Conservation (phyloP, 202 grass and related monocot species). For the Sporobolus alterniflorus region DNA sequence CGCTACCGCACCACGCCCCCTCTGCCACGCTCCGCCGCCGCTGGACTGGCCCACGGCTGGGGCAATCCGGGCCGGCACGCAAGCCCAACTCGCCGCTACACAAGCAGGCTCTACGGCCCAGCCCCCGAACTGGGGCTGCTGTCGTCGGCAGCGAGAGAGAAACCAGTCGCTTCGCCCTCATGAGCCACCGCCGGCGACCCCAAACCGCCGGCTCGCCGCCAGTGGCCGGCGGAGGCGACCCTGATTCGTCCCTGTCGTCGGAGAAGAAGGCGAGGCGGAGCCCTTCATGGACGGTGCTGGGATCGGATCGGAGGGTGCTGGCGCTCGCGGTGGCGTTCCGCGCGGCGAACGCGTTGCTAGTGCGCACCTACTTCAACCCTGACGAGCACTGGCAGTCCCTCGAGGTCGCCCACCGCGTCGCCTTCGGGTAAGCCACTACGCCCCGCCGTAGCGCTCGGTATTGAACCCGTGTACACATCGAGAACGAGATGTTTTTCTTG, state of each 20-base stretch:
- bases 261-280: constrained; percentile 7
- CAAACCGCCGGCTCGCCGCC: not conserved
- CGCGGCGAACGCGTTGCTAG: constrained; percentile 65
- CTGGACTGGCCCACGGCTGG: no score
- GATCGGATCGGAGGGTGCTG: constrained; percentile 60
- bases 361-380: constrained; percentile 95
- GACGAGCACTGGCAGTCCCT: constrained; percentile 96
- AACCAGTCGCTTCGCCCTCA: constrained; percentile 2
- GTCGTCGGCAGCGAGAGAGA: no score
- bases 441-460: not conserved
- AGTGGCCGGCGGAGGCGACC: not conserved
- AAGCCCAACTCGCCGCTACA: no score
- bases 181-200: constrained; percentile 41
- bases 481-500: not conserved
- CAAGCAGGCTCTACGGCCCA: no score
- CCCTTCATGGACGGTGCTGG: not conserved
- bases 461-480: not conserved
- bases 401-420: constrained; percentile 88
- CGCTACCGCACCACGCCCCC: no score
- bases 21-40: no score
- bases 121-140: no score
- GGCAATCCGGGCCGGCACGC: no score
- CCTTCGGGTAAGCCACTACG: constrained; percentile 77
- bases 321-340: constrained; percentile 63
- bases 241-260: not conserved